Percentiles rank a stretch among this genome's conserved stretches.
These are phyloP conservation scores for Lichtheimia ramosa DNA, from an alignment of 371 early-diverging fungal genomes.

Conservation along the genomic window DNA sequence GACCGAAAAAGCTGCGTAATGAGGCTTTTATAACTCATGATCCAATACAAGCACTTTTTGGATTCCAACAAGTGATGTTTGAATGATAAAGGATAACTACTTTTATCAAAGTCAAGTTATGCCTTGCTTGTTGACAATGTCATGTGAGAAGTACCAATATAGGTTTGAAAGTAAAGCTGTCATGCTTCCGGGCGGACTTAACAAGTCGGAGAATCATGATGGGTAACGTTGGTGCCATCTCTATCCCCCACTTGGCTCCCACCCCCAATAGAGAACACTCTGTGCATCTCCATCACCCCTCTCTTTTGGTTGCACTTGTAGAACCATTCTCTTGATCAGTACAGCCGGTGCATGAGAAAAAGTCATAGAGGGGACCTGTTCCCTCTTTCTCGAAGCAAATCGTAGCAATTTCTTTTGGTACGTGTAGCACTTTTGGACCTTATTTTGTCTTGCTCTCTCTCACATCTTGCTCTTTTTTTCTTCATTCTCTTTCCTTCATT, in stretches of 20 bases:
- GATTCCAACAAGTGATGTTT: too few relatives aligned
- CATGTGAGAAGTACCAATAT: too few relatives aligned
- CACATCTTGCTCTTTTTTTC: conserved; percentile 4
- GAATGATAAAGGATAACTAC: too few relatives aligned
- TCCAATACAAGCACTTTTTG: too few relatives aligned
- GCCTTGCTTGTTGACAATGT: too few relatives aligned
- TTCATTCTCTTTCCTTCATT: conserved; percentile 4
- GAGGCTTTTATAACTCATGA: too few relatives aligned
- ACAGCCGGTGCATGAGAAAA: conserved; percentile 10
- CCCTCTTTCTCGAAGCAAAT: neutral
- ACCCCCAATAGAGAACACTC: neutral
- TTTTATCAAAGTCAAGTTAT: too few relatives aligned
- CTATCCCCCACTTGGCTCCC: neutral
- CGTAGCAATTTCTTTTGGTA: conserved; percentile 1
- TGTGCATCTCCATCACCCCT: too few relatives aligned
- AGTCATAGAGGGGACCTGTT: conserved; percentile 1
- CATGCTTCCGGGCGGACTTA: conserved; percentile 1
- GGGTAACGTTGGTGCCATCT: neutral
- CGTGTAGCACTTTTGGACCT: conserved; percentile 4
- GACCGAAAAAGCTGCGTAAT: neutral
- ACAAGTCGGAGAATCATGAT: neutral
- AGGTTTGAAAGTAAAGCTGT: neutral
- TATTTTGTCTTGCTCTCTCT: too few relatives aligned
- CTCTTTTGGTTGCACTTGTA: neutral
- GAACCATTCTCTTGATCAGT: neutral